phyloP scores from a whole-genome alignment of 192 early-diverging fungal genomes.

The Coemansia sp. region DNA sequence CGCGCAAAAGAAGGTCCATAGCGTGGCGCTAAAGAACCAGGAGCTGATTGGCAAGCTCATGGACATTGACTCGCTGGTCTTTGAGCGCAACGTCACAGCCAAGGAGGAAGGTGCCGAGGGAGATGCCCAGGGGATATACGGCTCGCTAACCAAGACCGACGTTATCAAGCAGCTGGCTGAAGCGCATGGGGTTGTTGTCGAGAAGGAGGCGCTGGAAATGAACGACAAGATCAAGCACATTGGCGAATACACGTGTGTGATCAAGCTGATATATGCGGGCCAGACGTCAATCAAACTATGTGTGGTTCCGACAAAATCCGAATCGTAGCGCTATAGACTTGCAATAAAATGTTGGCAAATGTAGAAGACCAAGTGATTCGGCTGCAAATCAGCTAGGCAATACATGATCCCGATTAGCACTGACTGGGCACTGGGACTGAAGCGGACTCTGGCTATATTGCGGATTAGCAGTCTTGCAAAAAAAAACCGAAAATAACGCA shows the following conservation, averaged over 20 bases:
- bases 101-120: slow-evolving; percentile 7
- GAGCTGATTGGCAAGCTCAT: slow-evolving; percentile 19
- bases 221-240: slow-evolving; percentile 51
- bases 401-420: too few species aligned
- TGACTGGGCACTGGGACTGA: too few species aligned
- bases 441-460: too few species aligned
- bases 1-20: slow-evolving; percentile 22
- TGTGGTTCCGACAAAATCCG: slow-evolving; percentile 14
- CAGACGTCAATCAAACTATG: slow-evolving; percentile 29
- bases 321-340: too few species aligned
- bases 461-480: too few species aligned
- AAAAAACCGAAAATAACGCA: too few species aligned
- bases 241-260: slow-evolving; percentile 41
- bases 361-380: too few species aligned
- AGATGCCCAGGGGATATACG: slow-evolving; percentile 31
- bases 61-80: slow-evolving; percentile 28
- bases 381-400: too few species aligned
- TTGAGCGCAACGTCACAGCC: slow-evolving; percentile 36
- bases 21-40: slow-evolving; percentile 44
- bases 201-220: slow-evolving; percentile 40
- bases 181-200: slow-evolving; percentile 30
- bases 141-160: slow-evolving; percentile 41
- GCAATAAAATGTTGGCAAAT: too few species aligned
- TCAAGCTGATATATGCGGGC: slow-evolving; percentile 49
- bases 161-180: slow-evolving; percentile 35